A percentile compares a stretch with the other conserved stretches of the same genome.
Conservation (phyloP, 257 asterid species). For the Coffea eugenioides region DNA sequence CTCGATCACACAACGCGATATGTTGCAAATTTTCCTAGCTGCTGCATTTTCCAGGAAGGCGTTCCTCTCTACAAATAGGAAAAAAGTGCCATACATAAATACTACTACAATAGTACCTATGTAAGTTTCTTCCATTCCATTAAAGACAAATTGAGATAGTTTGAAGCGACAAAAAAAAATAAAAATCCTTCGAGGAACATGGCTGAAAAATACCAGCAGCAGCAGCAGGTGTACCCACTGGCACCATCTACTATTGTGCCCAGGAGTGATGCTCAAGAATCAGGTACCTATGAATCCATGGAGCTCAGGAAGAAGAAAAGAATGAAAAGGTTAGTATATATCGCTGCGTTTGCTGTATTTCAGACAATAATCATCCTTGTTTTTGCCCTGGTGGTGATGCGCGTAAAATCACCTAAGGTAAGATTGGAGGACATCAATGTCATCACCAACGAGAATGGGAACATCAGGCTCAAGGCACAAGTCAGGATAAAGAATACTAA, state of each 20-base stretch:
- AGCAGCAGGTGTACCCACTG: background rate
- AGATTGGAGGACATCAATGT: background rate
- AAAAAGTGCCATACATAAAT: background rate
- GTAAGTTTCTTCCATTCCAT: background rate
- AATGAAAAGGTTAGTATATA: background rate
- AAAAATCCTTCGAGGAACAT: background rate
- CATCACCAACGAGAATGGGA: background rate
- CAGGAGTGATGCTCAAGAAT: background rate
- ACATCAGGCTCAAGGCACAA: background rate
- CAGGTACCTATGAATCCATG: background rate
- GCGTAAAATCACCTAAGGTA: background rate
- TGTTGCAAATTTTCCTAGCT: conserved; percentile 4
- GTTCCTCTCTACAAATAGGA: background rate
- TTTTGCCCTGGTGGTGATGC: background rate
- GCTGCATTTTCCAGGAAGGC: conserved; percentile 13
- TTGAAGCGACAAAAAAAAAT: background rate
- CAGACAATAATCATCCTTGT: background rate
- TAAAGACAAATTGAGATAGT: background rate
- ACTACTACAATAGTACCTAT: background rate
- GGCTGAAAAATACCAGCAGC: conserved; percentile 27
- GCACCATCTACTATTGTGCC: background rate
- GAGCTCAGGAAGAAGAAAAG: background rate
- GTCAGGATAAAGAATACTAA: background rate
- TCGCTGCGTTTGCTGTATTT: background rate
- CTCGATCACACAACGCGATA: background rate